These are phyloP conservation scores for Skeletonema tropicum DNA, from an alignment of 108 stramenopile genomes.

Conservation along the genomic window DNA sequence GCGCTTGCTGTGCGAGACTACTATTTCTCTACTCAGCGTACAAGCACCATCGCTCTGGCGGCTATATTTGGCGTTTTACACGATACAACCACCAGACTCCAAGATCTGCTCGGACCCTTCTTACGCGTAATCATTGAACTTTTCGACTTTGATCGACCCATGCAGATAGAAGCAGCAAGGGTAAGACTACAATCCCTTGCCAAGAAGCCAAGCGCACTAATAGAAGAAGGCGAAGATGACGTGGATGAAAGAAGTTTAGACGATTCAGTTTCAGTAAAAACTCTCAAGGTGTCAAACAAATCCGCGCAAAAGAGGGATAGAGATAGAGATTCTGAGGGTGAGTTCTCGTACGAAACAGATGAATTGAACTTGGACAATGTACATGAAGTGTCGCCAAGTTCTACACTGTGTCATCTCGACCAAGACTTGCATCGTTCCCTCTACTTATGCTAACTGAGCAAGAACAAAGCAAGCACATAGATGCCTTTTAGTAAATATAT, in stretches of 20 bases:
- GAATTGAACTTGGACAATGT: no score
- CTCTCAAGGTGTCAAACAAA: not conserved
- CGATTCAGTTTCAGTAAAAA: not conserved
- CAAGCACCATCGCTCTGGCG: constrained; percentile 39
- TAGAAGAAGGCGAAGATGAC: not conserved
- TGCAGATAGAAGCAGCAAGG: not conserved
- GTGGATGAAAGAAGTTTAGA: not conserved
- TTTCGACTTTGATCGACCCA: not conserved
- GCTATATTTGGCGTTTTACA: constrained; percentile 39
- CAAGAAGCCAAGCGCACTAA: not conserved
- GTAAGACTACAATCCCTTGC: not conserved
- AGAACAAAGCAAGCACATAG: no score
- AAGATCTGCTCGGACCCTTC: not conserved
- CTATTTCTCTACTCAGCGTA: constrained; percentile 16
- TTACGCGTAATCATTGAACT: not conserved
- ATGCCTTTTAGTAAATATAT: no score
- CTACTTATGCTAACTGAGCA: no score
- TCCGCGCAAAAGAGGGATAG: not conserved
- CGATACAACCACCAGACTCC: not conserved
- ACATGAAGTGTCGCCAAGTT: no score
- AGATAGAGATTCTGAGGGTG: no score
- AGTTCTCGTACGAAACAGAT: no score
- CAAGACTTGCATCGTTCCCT: no score
- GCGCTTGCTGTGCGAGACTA: constrained; percentile 39
- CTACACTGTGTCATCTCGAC: no score